Evolutionary conservation across 768 basidiomycete species (phyloP).

Genomic region (Trametes elegans): DNA sequence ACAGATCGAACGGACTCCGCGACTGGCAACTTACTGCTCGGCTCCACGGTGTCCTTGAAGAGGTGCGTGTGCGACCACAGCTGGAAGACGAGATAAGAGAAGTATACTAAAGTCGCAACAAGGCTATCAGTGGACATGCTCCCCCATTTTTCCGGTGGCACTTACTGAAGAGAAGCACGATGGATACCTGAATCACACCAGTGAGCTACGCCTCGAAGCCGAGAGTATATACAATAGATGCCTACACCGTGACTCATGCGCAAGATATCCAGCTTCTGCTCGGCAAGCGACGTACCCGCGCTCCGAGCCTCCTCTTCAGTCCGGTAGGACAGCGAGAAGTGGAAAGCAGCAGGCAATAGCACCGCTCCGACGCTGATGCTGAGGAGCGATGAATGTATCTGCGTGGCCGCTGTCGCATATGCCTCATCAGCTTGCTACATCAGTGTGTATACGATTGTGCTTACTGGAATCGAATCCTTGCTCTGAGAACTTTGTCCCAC

Average conservation of each 20-base stretch:
- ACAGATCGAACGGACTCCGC: slow-evolving; percentile 19
- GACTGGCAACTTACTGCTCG: slow-evolving; percentile 20
- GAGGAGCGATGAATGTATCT: slow-evolving; percentile 71
- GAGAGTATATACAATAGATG: slow-evolving; percentile 1
- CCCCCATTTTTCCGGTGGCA: too few species aligned
- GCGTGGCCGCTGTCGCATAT: slow-evolving; percentile 54
- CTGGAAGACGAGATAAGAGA: slow-evolving; percentile 75
- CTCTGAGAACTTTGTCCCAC: slow-evolving; percentile 72
- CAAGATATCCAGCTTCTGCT: slow-evolving; percentile 51
- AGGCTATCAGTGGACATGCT: too few species aligned
- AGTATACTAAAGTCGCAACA: slow-evolving; percentile 52
- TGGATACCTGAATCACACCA: slow-evolving; percentile 55
- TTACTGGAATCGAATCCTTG: slow-evolving; percentile 74
- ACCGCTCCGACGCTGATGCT: slow-evolving; percentile 77
- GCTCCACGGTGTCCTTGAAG: slow-evolving; percentile 43
- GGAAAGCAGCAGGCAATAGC: slow-evolving; percentile 75
- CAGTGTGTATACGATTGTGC: slow-evolving; percentile 20
- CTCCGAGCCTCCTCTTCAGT: slow-evolving; percentile 5
- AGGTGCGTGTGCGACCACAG: slow-evolving; percentile 74
- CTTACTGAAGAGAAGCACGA: slow-evolving; percentile 76
- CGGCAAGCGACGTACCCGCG: slow-evolving; percentile 20
- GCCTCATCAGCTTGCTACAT: neutral
- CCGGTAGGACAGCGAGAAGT: slow-evolving; percentile 50
- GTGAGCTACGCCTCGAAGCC: neutral
- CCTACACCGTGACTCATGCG: slow-evolving; percentile 77